Conservation (phyloP, 140 eudicot genomes). For the Flaveria floridana region DNA sequence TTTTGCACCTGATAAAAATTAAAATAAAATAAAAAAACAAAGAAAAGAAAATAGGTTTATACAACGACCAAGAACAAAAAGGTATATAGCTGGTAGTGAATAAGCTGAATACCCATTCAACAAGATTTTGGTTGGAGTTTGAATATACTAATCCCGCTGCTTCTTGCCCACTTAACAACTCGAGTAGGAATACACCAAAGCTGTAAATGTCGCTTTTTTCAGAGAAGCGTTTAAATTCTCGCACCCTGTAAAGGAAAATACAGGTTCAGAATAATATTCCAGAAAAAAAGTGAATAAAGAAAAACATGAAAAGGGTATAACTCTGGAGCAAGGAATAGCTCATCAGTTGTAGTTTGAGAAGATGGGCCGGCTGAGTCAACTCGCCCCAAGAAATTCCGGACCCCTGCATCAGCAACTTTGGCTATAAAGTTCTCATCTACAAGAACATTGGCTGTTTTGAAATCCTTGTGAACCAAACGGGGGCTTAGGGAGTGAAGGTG, state of each 20-base stretch:
- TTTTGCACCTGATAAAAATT: constrained; percentile 51
- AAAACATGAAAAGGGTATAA: constrained; percentile 35
- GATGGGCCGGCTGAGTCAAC: constrained; percentile 73
- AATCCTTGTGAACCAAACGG: constrained; percentile 88
- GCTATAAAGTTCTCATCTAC: constrained; percentile 93
- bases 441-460: constrained; percentile 88
- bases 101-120: constrained; percentile 59
- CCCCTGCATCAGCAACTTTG: constrained; percentile 93
- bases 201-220: constrained; percentile 86
- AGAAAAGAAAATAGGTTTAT: not conserved
- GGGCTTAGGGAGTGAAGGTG: constrained; percentile 90
- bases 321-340: constrained; percentile 89
- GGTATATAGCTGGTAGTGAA: not conserved
- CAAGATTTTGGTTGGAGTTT: constrained; percentile 58
- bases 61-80: not conserved
- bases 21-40: not conserved
- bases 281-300: not conserved
- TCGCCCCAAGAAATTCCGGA: constrained; percentile 76
- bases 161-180: constrained; percentile 83
- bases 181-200: constrained; percentile 85
- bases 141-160: constrained; percentile 54
- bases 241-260: constrained; percentile 51
- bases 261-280: constrained; percentile 8
- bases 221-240: constrained; percentile 71
- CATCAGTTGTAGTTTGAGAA: constrained; percentile 71